A percentile compares a stretch with the other conserved stretches of the same genome.
These are phyloP conservation scores for Xylaria nigripes DNA, from an alignment of 495 filamentous ascomycete species.

Conservation along the genomic window DNA sequence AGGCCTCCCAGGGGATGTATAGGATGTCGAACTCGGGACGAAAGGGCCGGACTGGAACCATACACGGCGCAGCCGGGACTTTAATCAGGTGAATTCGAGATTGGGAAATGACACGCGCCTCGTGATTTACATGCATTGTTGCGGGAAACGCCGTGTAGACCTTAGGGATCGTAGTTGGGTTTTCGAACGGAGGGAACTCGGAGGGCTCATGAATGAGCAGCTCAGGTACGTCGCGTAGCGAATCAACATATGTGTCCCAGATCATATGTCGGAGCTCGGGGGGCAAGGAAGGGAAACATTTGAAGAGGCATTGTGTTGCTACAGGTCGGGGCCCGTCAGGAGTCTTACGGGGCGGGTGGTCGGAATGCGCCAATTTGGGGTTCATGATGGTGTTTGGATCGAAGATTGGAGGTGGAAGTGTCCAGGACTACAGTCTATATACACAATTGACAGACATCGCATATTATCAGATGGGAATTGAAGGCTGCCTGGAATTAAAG, in stretches of 20 bases:
- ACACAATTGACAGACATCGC: too few relatives aligned
- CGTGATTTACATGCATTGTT: background rate
- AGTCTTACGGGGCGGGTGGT: background rate
- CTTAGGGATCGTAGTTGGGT: background rate
- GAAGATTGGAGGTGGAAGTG: too few relatives aligned
- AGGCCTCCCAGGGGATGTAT: background rate
- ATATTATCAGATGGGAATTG: too few relatives aligned
- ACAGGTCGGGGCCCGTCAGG: background rate
- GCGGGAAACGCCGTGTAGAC: background rate
- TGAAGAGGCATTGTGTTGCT: background rate
- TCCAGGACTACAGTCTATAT: too few relatives aligned
- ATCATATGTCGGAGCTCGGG: slow-evolving; percentile 4
- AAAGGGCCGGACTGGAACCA: background rate
- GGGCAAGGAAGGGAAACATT: background rate
- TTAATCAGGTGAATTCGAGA: background rate
- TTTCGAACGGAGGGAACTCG: background rate
- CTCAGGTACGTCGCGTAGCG: background rate
- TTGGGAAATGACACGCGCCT: background rate
- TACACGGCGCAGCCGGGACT: background rate
- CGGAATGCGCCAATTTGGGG: background rate
- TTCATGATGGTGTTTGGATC: too few relatives aligned
- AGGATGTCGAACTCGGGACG: background rate
- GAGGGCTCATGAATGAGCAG: background rate
- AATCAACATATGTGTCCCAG: background rate
- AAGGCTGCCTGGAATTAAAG: too few relatives aligned